A percentile compares a stretch with the other conserved stretches of the same genome.
phyloP scores from a whole-genome alignment of 257 asterid genomes.

The Voacanga thouarsii region DNA sequence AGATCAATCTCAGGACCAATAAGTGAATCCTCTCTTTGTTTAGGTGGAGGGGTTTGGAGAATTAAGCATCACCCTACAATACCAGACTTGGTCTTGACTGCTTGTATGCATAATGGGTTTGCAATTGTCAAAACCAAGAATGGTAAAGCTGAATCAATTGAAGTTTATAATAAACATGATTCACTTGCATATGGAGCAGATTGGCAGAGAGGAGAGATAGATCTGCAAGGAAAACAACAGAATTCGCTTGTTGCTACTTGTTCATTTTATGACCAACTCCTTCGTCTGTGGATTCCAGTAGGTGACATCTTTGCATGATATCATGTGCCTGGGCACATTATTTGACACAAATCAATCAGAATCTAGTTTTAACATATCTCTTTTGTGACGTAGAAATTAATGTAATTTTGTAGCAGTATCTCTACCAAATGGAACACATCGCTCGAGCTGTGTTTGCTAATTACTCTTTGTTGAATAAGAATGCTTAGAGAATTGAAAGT shows the following conservation, averaged over 20 bases:
- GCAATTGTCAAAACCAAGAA: constrained; percentile 50
- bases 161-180: constrained; percentile 52
- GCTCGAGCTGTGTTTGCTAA: background rate
- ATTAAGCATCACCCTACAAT: constrained; percentile 70
- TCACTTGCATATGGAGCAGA: constrained; percentile 97
- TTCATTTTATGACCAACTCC: constrained; percentile 81
- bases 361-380: background rate
- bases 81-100: constrained; percentile 62
- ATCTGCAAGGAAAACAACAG: constrained; percentile 30
- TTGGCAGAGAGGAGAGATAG: constrained; percentile 65
- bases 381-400: background rate
- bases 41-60: constrained; percentile 97
- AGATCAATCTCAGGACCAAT: constrained; percentile 64
- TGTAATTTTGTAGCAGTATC: background rate
- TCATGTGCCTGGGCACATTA: background rate
- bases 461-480: too few species aligned
- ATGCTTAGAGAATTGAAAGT: too few species aligned
- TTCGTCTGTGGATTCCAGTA: constrained; percentile 68
- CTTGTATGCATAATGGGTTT: constrained; percentile 93
- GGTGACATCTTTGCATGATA: constrained; percentile 26
- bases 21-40: constrained; percentile 43
- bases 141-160: constrained; percentile 41
- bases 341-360: background rate
- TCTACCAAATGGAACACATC: background rate
- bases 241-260: constrained; percentile 66